Base-by-base conservation (phyloP, 495 filamentous ascomycete genomes). In the Hyaloscypha bicolor region DNA sequence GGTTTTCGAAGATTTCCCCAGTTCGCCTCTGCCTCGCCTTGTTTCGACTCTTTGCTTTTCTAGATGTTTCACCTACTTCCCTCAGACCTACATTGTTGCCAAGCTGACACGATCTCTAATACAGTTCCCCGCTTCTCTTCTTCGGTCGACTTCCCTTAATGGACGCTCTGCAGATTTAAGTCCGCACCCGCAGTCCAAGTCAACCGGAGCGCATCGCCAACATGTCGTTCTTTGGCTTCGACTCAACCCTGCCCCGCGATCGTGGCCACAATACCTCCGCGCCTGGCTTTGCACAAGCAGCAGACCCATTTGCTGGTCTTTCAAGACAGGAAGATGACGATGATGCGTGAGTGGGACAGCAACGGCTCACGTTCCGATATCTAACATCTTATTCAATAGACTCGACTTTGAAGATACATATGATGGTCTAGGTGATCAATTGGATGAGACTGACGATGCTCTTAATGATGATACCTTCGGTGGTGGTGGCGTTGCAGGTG, bases 381-480 rank as follows among this genome's bases (percentile, higher is more conserved):
- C 45, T 86, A 53, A 65, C 39, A 39, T 57, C 29, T 33, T 2
- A 8, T 16, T 22, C 22, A 39, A 14, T 37, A 72, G 69, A 42
- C 69, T 98, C 63, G 93, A 98, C 66, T 99, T 98, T 70, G 95
- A 99, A 71, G 95, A 99, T 72, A 98, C 95, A 33, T 98, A 99
- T 76, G 96, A 99, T 78, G 95, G 95, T 2, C 82, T 98, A 25
- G 95, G 93, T 4, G 92, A 97, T 76, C 88, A 91, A 75, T 87
- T 99, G 35, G 90, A 97, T 71, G 94, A 98, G 73, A 91, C 92
- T 21, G 91, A 94, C 71, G 95, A 99, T 81, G 93, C 84, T 52
- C 93, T 97, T 83, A 99, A 99, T 78, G 93, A 97, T 72, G 96
- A 97, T 76, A 99, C 95, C n/a, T 99, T 99, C 72, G 95, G 95